Percentiles rank a stretch among this genome's conserved stretches.
Evolutionary conservation across 1,284 basidiomycete species (phyloP).

Genomic region (Trichosporon asahii): DNA sequence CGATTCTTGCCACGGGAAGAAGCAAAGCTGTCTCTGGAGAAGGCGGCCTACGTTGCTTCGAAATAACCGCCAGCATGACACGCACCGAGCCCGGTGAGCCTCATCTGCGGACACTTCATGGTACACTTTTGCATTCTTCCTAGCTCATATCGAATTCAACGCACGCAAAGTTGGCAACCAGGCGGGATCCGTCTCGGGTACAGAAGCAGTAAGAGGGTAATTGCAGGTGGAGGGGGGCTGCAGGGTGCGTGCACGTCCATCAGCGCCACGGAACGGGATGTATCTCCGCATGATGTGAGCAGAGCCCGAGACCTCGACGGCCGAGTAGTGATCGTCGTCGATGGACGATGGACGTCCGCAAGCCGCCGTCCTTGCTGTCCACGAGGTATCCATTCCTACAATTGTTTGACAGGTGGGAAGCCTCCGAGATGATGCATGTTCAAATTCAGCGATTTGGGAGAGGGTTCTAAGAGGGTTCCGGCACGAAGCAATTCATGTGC

Average conservation of each 20-base stretch:
- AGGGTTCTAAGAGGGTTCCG: background rate
- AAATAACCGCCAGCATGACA: background rate
- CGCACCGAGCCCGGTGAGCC: background rate
- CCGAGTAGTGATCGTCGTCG: background rate
- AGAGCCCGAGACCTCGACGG: background rate
- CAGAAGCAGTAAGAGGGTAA: background rate
- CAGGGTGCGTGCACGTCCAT: too few species aligned
- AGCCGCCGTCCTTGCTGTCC: background rate
- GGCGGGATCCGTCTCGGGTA: background rate
- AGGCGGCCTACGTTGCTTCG: too few species aligned
- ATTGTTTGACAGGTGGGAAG: background rate
- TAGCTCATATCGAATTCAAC: background rate
- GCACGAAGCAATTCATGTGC: background rate
- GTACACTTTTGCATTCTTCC: background rate
- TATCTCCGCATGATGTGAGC: constrained; percentile 1
- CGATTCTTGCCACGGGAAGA: background rate
- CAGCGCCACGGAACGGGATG: background rate
- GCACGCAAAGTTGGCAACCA: background rate
- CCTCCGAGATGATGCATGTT: background rate
- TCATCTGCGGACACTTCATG: background rate
- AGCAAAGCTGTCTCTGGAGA: too few species aligned
- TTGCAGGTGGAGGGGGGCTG: too few species aligned
- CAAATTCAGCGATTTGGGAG: background rate
- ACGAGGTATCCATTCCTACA: background rate
- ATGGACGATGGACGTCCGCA: background rate